Percentiles rank a stretch among this genome's conserved stretches.
Evolutionary conservation across 441 rosid species (phyloP).

Genomic region (Gossypium laxum): DNA sequence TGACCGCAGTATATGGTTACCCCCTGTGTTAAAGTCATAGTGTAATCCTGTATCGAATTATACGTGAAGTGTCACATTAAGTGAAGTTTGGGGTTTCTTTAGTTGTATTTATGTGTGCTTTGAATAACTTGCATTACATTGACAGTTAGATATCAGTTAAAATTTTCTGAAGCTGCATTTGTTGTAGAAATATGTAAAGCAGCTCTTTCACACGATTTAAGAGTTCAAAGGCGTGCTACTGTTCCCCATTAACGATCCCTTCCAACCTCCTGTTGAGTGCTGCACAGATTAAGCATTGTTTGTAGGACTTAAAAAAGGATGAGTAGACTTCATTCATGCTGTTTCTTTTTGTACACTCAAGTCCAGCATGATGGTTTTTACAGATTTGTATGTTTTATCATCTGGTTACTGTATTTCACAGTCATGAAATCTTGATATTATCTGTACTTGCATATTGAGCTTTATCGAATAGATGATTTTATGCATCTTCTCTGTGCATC

Average conservation of each 20-base stretch:
- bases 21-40: not conserved
- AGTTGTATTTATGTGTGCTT: not conserved
- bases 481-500: not conserved
- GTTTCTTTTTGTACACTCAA: not conserved
- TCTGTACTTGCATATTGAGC: not conserved
- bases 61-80: not conserved
- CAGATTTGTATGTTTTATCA: not conserved
- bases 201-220: not conserved
- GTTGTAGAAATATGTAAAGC: constrained; percentile 4
- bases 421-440: not conserved
- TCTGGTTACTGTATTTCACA: not conserved
- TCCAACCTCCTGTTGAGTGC: not conserved
- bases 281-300: not conserved
- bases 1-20: not conserved
- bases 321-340: not conserved
- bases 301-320: not conserved
- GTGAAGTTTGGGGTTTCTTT: not conserved
- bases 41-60: not conserved
- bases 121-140: not conserved
- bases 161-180: not conserved
- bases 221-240: not conserved
- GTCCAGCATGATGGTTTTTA: not conserved
- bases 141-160: not conserved
- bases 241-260: not conserved
- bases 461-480: not conserved